These are phyloP conservation scores for Aureobasidium leucospermi DNA, from an alignment of 2,329 filamentous ascomycete species.

Conservation along the genomic window DNA sequence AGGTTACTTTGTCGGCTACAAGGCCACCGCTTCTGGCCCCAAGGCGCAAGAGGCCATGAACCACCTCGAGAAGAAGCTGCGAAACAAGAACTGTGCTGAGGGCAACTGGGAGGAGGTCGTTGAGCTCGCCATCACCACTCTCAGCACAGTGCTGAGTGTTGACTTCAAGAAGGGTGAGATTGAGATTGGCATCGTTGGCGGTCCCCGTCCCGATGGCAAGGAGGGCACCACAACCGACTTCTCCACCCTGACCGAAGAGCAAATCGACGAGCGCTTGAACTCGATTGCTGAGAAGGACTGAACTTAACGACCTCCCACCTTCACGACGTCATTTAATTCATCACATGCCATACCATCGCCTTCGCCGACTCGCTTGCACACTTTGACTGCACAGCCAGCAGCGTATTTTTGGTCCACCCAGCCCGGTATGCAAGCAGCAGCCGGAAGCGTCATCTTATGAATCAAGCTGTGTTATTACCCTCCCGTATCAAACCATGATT, in stretches of 20 bases:
- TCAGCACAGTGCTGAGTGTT: slow-evolving; percentile 95
- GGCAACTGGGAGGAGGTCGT: slow-evolving; percentile 97
- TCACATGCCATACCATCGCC: slow-evolving; percentile 9
- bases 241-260: slow-evolving; percentile 85
- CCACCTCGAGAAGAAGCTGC: slow-evolving; percentile 98
- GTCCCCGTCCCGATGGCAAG: slow-evolving; percentile 71
- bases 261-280: slow-evolving; percentile 97
- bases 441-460: slow-evolving; percentile 4
- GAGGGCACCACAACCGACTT: slow-evolving; percentile 75
- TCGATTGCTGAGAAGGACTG: slow-evolving; percentile 98
- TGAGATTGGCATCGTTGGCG: slow-evolving; percentile 94
- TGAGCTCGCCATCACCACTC: slow-evolving; percentile 87
- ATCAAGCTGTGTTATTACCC: slow-evolving; percentile 10
- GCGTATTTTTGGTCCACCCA: neutral
- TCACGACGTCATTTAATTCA: slow-evolving; percentile 11
- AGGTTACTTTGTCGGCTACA: slow-evolving; percentile 97
- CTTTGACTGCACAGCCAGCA: neutral
- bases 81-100: slow-evolving; percentile 93
- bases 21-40: slow-evolving; percentile 91
- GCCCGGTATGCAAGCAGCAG: neutral
- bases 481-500: slow-evolving; percentile 11
- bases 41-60: slow-evolving; percentile 99
- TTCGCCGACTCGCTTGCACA: slow-evolving; percentile 5
- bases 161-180: slow-evolving; percentile 99
- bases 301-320: slow-evolving; percentile 25